phyloP scores from a whole-genome alignment of 1,284 basidiomycete genomes.

The Puccinia triticina region DNA sequence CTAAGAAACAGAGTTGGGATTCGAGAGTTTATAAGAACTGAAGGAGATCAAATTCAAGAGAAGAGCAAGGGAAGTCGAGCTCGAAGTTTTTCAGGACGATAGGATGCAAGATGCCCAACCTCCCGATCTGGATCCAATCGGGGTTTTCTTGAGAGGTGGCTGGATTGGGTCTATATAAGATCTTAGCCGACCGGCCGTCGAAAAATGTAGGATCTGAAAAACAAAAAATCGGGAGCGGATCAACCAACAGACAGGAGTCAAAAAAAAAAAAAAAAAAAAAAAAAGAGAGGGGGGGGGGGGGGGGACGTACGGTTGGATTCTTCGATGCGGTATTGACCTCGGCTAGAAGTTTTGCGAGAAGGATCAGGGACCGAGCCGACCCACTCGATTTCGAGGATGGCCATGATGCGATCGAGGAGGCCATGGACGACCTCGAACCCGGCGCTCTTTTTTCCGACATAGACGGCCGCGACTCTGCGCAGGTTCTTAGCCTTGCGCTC shows the following conservation, averaged over 20 bases:
- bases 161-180: constrained; percentile 75
- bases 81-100: constrained; percentile 88
- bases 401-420: constrained; percentile 89
- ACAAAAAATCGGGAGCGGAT: neutral
- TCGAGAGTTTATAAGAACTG: constrained; percentile 86
- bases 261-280: neutral
- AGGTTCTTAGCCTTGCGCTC: constrained; percentile 87
- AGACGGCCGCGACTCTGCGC: constrained; percentile 83
- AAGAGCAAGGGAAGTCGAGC: constrained; percentile 91
- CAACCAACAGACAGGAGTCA: neutral
- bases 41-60: constrained; percentile 89
- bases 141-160: constrained; percentile 57
- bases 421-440: constrained; percentile 97
- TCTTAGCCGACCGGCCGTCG: constrained; percentile 86
- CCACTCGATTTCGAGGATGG: constrained; percentile 84
- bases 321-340: constrained; percentile 86
- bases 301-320: constrained; percentile 71
- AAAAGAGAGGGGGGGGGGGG: neutral
- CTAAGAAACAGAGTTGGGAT: too few relatives aligned
- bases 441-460: constrained; percentile 86
- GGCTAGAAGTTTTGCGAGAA: constrained; percentile 62
- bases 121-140: constrained; percentile 75
- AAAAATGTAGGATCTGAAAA: constrained; percentile 82
- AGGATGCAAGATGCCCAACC: constrained; percentile 85
- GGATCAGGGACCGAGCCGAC: constrained; percentile 67